Base-by-base conservation (phyloP, 306 rosid species). In the Dalbergia cochinchinensis region DNA sequence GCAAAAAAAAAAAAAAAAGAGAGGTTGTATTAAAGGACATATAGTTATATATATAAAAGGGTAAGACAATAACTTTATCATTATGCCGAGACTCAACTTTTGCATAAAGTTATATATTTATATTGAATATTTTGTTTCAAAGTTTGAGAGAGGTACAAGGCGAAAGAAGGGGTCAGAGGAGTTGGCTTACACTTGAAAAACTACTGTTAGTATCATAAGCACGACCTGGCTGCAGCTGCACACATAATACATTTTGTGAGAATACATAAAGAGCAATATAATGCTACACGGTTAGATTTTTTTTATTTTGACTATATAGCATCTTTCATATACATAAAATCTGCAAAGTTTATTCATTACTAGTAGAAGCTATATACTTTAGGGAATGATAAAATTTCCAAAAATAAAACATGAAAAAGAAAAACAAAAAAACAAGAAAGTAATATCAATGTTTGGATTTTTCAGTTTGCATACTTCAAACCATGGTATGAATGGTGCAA, bases 131-230 rank as follows among this genome's bases (percentile, higher is more conserved):
- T 54, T 44, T 70, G 69, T 69, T 75, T 42, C 39, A 44, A 19
- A 44, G 44, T 10, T 18, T 45, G 80, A 86, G 90, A 86, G 90
- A 82, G 67, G 82, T 70, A 71, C 31, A 19, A 66, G 84, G 75
- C 89, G 53, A 83, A 69, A 82, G 82, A 88, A 86, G 71, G 58
- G 89, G 86, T 84, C 83, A 69, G 69, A 81, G 51, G 63, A 34
- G 31, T 35, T 63, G 57, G 34, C 58, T 65, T 16, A 57, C 54
- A 58, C 55, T 83, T 71, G 86, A 78, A 71, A 81, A 78, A 20
- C 79, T 82, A 62, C 70, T 18, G 47, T 74, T 18, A 54, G 22
- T 55, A 0, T 51, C 19, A 51, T 15, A 5, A 15, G 58, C 58
- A 51, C 19, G 19, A 8, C 58, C 20, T 1, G 8, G 58, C 19